Evolutionary conservation across 2,329 filamentous ascomycete genomes (phyloP).

Genomic region (Fusarium sp.): DNA sequence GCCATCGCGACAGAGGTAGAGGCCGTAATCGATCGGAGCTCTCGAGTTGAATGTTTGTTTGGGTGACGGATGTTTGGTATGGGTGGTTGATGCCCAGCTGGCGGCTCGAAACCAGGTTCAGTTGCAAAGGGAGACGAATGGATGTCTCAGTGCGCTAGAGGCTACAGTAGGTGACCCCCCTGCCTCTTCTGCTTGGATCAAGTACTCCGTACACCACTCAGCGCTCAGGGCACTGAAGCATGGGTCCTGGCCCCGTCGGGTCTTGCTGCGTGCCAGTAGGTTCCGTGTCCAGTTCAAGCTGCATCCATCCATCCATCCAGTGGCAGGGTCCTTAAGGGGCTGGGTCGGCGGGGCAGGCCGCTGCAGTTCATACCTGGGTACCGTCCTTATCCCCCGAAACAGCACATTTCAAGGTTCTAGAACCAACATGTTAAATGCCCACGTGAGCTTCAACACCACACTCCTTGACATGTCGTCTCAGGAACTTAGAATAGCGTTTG

Average conservation of each 20-base stretch:
- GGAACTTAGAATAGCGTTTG: background rate
- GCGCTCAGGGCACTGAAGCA: conserved; percentile 24
- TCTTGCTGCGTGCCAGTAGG: background rate
- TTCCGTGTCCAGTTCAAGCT: conserved; percentile 20
- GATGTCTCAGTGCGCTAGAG: conserved; percentile 26
- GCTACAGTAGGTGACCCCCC: background rate
- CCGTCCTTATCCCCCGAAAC: conserved; percentile 2
- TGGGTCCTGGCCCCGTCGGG: conserved; percentile 7
- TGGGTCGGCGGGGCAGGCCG: conserved; percentile 29
- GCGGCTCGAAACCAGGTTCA: conserved; percentile 15
- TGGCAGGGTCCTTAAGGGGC: conserved; percentile 26
- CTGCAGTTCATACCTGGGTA: conserved; percentile 5
- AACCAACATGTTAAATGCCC: conserved; percentile 12
- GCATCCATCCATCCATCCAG: conserved; percentile 4
- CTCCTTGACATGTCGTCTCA: background rate
- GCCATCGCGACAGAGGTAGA: conserved; percentile 58
- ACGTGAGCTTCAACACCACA: conserved; percentile 17
- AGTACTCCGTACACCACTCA: conserved; percentile 32
- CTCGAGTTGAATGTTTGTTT: conserved; percentile 3
- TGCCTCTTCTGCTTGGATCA: conserved; percentile 8
- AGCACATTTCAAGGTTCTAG: conserved; percentile 20
- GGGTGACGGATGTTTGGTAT: conserved; percentile 5
- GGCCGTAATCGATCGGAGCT: conserved; percentile 12
- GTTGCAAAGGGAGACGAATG: conserved; percentile 37
- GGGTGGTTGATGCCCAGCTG: conserved; percentile 33